Base-by-base conservation (phyloP, 2,329 filamentous ascomycete genomes). In the Xylariaceae sp. region DNA sequence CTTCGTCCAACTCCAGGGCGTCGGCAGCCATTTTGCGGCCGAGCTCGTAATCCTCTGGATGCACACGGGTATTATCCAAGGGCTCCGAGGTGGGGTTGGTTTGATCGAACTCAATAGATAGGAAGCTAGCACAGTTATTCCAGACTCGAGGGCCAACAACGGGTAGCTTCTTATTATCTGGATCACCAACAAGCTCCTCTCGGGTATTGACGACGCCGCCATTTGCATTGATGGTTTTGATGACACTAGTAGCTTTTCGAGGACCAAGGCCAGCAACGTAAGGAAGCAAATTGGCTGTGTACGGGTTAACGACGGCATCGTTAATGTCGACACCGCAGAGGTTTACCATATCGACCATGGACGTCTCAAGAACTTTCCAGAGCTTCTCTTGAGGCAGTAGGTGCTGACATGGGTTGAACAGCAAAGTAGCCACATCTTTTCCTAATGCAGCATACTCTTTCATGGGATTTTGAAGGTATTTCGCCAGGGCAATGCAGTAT, bases 21-120 rank as follows among this genome's bases (percentile, higher is more conserved):
- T 99, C 94, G 3, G 94, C 94, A 26, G 94, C 94, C 87, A 99
- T 97, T 74, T 99, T 99, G 64, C 92, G 89, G 47, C 91, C 94
- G 58, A 99, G 86, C 64, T 99, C 94, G 71, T 99, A 99, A 69
- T 99, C 94, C 75, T 99, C 94, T 1, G 94, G 94, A 67, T 99
- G 94, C 19, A 99, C 91, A 75, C 94, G 88, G 46, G 94, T 99
- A 68, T 94, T 95, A 72, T 99, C 94, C 30, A 99, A 79, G 55
- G 95, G 95, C 68, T 99, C 94, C 0, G 91, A 89, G 11, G 88
- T 81, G 1, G 86, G 80, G 64, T 89, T 90, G 11, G 86, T 84
- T n/a, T 84, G 80, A 61, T 96, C 91, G 67, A 90, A 96, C 51
- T 88, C 85, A 57, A 99, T 89, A 68, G 85, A 95, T 37, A 99